These are phyloP conservation scores for Talaromyces borbonicus DNA, from an alignment of 495 filamentous ascomycete genomes.

Conservation along the genomic window DNA sequence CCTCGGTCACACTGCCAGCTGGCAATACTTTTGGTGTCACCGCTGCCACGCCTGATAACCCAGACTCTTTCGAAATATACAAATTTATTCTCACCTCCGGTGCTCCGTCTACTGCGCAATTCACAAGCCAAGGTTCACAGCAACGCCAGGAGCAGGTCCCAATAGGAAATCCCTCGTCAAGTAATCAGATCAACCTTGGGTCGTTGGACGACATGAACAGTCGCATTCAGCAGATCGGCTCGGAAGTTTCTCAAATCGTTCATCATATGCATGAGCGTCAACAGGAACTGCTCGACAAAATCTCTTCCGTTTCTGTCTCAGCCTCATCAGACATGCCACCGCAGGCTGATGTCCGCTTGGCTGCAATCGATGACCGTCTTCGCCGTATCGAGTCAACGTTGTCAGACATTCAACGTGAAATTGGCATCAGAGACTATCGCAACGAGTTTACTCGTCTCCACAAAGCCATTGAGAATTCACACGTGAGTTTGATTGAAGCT, in stretches of 20 bases:
- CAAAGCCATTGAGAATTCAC: constrained; percentile 59
- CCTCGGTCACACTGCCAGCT: constrained; percentile 61
- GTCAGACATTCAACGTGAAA: constrained; percentile 48
- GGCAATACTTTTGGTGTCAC: constrained; percentile 83
- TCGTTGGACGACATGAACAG: constrained; percentile 59
- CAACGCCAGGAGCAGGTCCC: constrained; percentile 26
- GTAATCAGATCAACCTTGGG: constrained; percentile 19
- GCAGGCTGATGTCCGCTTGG: constrained; percentile 48
- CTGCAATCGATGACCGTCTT: constrained; percentile 41
- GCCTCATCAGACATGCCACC: neutral
- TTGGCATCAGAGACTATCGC: constrained; percentile 66
- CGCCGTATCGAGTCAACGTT: constrained; percentile 49
- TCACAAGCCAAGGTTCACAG: constrained; percentile 19
- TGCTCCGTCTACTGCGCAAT: constrained; percentile 16
- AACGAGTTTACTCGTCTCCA: constrained; percentile 61
- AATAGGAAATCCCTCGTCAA: constrained; percentile 8
- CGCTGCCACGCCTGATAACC: constrained; percentile 78
- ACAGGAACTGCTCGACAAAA: constrained; percentile 32
- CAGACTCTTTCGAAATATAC: constrained; percentile 90
- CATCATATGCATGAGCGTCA: constrained; percentile 38
- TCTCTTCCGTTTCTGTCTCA: constrained; percentile 3
- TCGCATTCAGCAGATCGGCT: constrained; percentile 65
- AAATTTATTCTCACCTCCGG: constrained; percentile 61
- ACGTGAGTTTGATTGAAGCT: constrained; percentile 53
- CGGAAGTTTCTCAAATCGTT: constrained; percentile 54